These are phyloP conservation scores for Arthroderma uncinatum DNA, from an alignment of 2,329 filamentous ascomycete species.

Conservation along the genomic window DNA sequence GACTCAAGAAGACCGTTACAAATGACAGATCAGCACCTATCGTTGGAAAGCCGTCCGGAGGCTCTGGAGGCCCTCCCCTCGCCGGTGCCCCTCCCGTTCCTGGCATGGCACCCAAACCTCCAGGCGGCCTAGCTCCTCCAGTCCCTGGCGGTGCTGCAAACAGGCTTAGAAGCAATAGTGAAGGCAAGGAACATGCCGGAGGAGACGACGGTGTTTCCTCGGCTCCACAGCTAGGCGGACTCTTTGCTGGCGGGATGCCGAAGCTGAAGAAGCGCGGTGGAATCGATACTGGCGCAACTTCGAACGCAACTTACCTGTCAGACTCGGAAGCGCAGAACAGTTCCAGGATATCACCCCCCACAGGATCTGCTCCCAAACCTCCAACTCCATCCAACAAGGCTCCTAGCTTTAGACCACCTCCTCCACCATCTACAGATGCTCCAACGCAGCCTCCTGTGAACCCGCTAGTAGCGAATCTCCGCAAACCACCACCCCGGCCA, in stretches of 20 bases:
- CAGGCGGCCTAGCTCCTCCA: conserved; percentile 59
- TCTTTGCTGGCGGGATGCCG: conserved; percentile 91
- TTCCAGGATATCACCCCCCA: conserved; percentile 32
- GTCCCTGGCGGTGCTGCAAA: conserved; percentile 45
- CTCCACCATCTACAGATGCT: conserved; percentile 40
- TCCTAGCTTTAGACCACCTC: conserved; percentile 38
- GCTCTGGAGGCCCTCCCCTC: conserved; percentile 50
- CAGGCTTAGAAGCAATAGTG: conserved; percentile 71
- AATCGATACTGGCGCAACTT: conserved; percentile 62
- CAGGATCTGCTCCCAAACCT: conserved; percentile 43
- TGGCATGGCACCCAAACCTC: conserved; percentile 43
- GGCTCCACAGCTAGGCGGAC: conserved; percentile 69
- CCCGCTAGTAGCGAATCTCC: conserved; percentile 44
- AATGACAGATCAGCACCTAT: conserved; percentile 84
- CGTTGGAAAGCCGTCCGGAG: conserved; percentile 47
- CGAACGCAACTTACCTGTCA: conserved; percentile 63
- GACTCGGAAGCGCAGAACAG: conserved; percentile 59
- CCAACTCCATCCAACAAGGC: conserved; percentile 47
- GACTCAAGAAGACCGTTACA: conserved; percentile 73
- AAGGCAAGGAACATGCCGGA: conserved; percentile 33
- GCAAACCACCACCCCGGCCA: conserved; percentile 45
- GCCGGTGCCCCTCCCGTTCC: conserved; percentile 76
- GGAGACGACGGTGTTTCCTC: conserved; percentile 41
- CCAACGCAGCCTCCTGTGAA: conserved; percentile 43
- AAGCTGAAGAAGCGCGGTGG: conserved; percentile 85